Conservation (phyloP, 2,329 filamentous ascomycete species). For the Sporothrix euskadiensis region DNA sequence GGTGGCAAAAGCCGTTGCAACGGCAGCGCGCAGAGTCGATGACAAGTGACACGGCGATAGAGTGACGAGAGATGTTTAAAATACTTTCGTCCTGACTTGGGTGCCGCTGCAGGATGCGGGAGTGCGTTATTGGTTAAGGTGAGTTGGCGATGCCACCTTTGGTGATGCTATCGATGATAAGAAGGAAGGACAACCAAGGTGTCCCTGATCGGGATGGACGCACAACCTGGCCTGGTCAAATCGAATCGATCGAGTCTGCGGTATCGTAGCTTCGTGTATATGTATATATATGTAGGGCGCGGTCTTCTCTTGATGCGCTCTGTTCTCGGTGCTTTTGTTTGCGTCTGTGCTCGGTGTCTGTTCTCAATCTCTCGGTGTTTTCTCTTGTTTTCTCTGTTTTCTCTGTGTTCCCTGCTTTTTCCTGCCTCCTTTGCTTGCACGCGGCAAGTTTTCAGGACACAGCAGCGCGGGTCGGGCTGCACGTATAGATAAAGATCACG, state of each 20-base stretch:
- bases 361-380: neutral
- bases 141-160: constrained; percentile 8
- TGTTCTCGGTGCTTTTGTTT: constrained; percentile 9
- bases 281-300: neutral
- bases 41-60: constrained; percentile 13
- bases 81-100: neutral
- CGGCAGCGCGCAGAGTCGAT: constrained; percentile 13
- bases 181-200: neutral
- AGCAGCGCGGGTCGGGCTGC: neutral
- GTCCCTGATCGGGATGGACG: neutral
- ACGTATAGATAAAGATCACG: constrained; percentile 12
- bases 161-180: constrained; percentile 3
- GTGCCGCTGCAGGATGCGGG: neutral
- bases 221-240: neutral
- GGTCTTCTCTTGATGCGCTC: neutral
- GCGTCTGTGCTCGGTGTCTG: neutral
- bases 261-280: neutral
- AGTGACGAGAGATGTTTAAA: neutral
- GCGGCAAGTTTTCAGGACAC: constrained; percentile 1
- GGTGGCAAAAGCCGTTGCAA: neutral
- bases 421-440: neutral
- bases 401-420: neutral
- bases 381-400: neutral
- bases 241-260: neutral
- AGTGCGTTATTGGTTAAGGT: neutral